Evolutionary conservation across 768 basidiomycete genomes (phyloP), one percentile per base, ranked within the genome.

Genomic region (Amanita pseudoporphyria): DNA sequence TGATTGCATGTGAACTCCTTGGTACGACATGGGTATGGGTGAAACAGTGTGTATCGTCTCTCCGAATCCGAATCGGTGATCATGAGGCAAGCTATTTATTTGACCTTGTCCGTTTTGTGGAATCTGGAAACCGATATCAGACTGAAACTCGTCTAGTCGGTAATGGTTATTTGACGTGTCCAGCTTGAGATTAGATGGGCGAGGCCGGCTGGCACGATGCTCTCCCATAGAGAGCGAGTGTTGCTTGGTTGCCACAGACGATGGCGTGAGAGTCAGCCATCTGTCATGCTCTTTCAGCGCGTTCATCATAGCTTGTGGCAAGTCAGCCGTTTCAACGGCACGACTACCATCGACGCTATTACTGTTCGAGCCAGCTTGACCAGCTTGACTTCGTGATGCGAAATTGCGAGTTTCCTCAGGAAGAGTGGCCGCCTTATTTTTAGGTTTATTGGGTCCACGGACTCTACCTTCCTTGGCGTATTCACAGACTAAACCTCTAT

Each of bases 391-490:
- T 59, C 57, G 40, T 50, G 28, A 26, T 54, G 57, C 19, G 57
- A 46, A 35, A 45, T 38, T 47, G 41, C 38, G 37, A 14, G 41
- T 39, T 9, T 54, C 42, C 35, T 43, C 53, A 48, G 47, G 48
- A 35, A 36, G 49, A 37, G 36, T 46, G 12, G 38, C 36, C 14
- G 35, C 19, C 22, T 64, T 67, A 28, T 41, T 42, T 52, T 78
- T 79, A 6, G 73, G 67, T 58, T 79, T 81, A 61, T 81, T 81
- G 21, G 79, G 75, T 0, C 82, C 82, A 2, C 78, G 70, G 40
- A 81, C 74, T 39, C 79, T 69, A 2, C 81, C 77, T 64, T 84
- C 82, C 43, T 78, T 72, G 0, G 79, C 77, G 57, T 88, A 87
- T 41, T 79, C 75, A 63, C 85, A 87, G 2, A 64, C 54, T 33